Conservation (phyloP, 306 rosid genomes). For the Fagus crenata region DNA sequence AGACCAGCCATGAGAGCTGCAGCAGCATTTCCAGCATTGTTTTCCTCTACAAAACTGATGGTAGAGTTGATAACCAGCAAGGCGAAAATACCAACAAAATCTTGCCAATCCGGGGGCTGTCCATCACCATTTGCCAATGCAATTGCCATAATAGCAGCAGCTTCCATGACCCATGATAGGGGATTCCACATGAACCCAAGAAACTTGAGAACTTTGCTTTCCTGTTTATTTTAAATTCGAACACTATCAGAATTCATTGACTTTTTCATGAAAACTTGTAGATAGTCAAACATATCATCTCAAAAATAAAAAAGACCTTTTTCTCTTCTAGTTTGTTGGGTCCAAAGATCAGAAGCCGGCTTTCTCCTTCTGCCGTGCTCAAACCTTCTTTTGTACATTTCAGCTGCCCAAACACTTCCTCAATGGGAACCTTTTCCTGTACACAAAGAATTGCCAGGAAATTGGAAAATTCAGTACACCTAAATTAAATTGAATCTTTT, state of each 20-base stretch:
- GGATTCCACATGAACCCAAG: conserved; percentile 99
- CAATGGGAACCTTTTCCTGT: conserved; percentile 89
- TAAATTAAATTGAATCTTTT: not conserved
- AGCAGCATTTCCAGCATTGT: conserved; percentile 98
- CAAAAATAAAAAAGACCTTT: conserved; percentile 47
- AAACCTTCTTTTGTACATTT: conserved; percentile 87
- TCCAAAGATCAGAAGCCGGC: conserved; percentile 84
- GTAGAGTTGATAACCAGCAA: conserved; percentile 90
- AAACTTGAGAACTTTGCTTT: conserved; percentile 92
- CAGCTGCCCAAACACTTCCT: conserved; percentile 86
- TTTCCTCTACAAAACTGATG: conserved; percentile 97
- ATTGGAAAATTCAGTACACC: conserved; percentile 6
- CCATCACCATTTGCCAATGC: conserved; percentile 89
- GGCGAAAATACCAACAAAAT: conserved; percentile 80
- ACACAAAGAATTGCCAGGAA: conserved; percentile 29
- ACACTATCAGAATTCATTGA: conserved; percentile 21
- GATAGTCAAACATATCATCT: not conserved
- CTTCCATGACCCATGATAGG: conserved; percentile 98
- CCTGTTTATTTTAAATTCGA: conserved; percentile 46
- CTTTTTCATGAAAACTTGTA: not conserved
- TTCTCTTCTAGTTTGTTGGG: conserved; percentile 99
- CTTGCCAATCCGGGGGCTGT: conserved; percentile 97
- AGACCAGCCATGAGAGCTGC: conserved; percentile 99
- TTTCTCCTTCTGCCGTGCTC: conserved; percentile 68
- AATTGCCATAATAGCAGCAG: conserved; percentile 96